These are phyloP conservation scores for Aspergillus sclerotioniger DNA, from an alignment of 495 filamentous ascomycete genomes.

Conservation along the genomic window DNA sequence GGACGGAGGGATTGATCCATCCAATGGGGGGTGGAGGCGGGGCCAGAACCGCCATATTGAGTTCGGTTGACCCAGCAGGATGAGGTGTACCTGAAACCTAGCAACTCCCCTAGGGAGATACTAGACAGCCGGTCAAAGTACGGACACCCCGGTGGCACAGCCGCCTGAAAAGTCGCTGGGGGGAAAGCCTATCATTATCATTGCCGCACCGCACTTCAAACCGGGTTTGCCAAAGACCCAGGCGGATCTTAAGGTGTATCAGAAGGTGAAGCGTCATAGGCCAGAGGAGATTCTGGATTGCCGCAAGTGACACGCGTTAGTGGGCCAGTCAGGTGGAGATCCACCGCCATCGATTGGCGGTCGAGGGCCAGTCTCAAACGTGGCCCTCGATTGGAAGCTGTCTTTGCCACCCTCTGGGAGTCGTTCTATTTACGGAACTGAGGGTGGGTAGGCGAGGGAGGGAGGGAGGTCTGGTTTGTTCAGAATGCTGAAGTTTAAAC, in stretches of 20 bases:
- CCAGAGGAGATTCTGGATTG: neutral
- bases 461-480: neutral
- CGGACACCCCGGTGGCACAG: neutral
- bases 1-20: neutral
- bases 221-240: neutral
- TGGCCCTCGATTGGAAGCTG: constrained; percentile 1
- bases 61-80: neutral
- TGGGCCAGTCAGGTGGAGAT: constrained; percentile 19
- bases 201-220: neutral
- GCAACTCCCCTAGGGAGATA: neutral
- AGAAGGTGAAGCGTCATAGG: neutral
- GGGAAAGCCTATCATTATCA: neutral
- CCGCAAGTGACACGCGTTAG: constrained; percentile 27
- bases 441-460: neutral
- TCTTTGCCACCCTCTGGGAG: constrained; percentile 7
- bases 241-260: constrained; percentile 1
- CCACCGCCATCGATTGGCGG: constrained; percentile 7
- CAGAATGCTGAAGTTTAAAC: neutral
- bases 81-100: constrained; percentile 24
- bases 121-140: neutral
- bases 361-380: neutral
- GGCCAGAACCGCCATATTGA: constrained; percentile 13
- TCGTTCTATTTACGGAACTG: constrained; percentile 14
- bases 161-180: neutral
- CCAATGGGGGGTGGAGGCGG: constrained; percentile 8